Conservation (phyloP, 805 yeast species). For the Kodamaea neixiangensis region DNA sequence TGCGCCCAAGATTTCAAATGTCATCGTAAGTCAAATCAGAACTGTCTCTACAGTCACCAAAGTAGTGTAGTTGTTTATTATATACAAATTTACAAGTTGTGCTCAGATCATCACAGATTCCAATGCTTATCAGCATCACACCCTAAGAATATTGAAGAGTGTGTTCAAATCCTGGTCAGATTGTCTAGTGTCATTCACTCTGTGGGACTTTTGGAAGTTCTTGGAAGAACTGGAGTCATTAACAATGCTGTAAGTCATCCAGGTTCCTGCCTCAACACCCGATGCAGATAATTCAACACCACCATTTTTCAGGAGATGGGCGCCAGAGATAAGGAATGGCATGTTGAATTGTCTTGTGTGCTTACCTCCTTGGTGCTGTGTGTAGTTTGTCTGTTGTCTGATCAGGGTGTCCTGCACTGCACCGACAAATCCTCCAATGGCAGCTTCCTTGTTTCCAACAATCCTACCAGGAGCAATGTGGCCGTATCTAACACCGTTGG, state of each 20-base stretch:
- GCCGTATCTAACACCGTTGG: slow-evolving; percentile 63
- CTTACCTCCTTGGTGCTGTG: slow-evolving; percentile 38
- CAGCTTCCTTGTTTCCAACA: slow-evolving; percentile 49
- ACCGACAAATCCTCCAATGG: slow-evolving; percentile 59
- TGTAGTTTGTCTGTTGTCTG: slow-evolving; percentile 36
- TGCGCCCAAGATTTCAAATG: too few species aligned
- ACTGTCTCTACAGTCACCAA: not conserved
- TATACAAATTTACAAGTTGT: not conserved
- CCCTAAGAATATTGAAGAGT: slow-evolving; percentile 10
- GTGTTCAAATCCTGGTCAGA: slow-evolving; percentile 11
- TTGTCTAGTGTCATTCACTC: slow-evolving; percentile 9
- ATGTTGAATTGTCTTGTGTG: slow-evolving; percentile 44
- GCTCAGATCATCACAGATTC: not conserved
- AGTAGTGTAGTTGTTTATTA: not conserved
- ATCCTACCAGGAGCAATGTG: slow-evolving; percentile 70
- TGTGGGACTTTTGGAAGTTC: slow-evolving; percentile 7
- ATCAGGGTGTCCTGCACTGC: slow-evolving; percentile 33
- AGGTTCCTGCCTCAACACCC: slow-evolving; percentile 42
- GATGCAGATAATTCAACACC: slow-evolving; percentile 39
- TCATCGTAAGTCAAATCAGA: too few species aligned
- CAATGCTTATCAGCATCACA: not conserved
- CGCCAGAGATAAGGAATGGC: slow-evolving; percentile 44
- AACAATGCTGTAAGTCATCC: slow-evolving; percentile 29
- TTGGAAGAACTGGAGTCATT: not conserved
- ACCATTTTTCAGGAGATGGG: slow-evolving; percentile 40